phyloP scores from a whole-genome alignment of 257 asterid species.

The Fraxinus americana region DNA sequence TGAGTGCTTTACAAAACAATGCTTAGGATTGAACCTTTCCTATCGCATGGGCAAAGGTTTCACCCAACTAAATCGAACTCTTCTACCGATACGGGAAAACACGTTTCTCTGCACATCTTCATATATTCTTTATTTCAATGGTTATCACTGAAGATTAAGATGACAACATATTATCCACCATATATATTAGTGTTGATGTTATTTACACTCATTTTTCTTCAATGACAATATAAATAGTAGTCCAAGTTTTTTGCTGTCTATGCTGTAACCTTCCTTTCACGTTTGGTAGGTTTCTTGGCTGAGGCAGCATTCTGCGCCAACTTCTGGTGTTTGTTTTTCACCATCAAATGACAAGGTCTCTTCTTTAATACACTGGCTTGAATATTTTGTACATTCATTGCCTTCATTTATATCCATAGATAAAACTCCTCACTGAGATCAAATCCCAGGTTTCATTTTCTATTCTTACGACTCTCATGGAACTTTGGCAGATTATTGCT shows the following conservation, averaged over 20 bases:
- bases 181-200: neutral
- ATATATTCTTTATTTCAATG: neutral
- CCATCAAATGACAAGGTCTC: conserved; percentile 95
- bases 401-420: conserved; percentile 12
- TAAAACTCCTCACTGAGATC: conserved; percentile 18
- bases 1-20: neutral
- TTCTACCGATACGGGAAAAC: neutral
- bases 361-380: conserved; percentile 26
- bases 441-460: conserved; percentile 17
- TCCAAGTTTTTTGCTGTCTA: neutral
- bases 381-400: conserved; percentile 2
- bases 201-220: neutral
- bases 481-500: conserved; percentile 74
- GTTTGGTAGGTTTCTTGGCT: conserved; percentile 82
- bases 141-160: neutral
- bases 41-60: neutral
- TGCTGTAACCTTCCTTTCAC: conserved; percentile 21
- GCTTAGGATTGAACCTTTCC: neutral
- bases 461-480: conserved; percentile 10
- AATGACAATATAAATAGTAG: neutral
- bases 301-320: conserved; percentile 98
- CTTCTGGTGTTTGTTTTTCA: conserved; percentile 91
- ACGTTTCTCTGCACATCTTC: neutral
- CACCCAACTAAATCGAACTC: neutral
- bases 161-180: neutral